phyloP scores from a whole-genome alignment of 306 rosid genomes.

The Herpetospermum pedunculosum region DNA sequence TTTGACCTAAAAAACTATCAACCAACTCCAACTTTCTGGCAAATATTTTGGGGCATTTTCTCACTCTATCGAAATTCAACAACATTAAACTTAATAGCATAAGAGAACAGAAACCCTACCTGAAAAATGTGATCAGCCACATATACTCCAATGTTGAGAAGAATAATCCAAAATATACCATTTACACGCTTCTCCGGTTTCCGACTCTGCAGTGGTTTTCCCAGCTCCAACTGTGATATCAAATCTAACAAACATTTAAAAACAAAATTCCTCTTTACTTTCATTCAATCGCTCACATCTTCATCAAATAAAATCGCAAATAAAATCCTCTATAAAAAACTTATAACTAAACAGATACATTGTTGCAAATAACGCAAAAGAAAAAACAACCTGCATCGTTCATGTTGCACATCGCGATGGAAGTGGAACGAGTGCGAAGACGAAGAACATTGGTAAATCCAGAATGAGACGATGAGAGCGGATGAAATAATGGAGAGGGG shows the following conservation, averaged over 20 bases:
- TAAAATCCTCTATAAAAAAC: slow-evolving; percentile 17
- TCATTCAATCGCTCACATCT: background rate
- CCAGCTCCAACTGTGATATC: slow-evolving; percentile 62
- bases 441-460: slow-evolving; percentile 5
- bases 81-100: background rate
- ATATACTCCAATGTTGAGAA: slow-evolving; percentile 62
- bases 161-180: slow-evolving; percentile 86
- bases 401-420: slow-evolving; percentile 28
- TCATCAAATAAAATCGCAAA: background rate
- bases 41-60: background rate
- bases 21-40: background rate
- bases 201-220: slow-evolving; percentile 32
- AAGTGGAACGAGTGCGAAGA: slow-evolving; percentile 8
- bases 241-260: slow-evolving; percentile 38
- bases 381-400: slow-evolving; percentile 41
- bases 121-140: slow-evolving; percentile 70
- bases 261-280: background rate
- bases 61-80: background rate
- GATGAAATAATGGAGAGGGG: background rate
- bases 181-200: slow-evolving; percentile 53
- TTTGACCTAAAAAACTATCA: background rate
- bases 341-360: background rate
- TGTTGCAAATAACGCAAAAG: background rate
- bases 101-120: slow-evolving; percentile 20
- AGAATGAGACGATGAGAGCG: background rate